Base-by-base conservation (phyloP, 2,329 filamentous ascomycete species). In the Arthrobotrys musiformis region DNA sequence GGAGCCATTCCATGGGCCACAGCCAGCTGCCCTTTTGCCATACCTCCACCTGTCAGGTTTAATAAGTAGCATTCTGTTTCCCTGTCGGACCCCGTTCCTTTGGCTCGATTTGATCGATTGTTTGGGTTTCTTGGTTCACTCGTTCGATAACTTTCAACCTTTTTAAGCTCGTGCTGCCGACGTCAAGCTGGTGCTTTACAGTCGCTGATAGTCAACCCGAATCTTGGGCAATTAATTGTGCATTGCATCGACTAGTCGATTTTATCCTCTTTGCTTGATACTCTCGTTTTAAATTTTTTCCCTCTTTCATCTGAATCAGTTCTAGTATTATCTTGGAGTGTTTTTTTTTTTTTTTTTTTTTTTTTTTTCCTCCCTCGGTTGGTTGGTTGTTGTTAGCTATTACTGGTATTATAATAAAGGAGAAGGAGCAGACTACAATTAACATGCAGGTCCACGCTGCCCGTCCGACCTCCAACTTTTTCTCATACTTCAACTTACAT, bases 401-500 rank as follows among this genome's bases (percentile, higher is more conserved):
- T 17, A 37, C 28, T 56, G 11, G n/a, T n/a, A n/a, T n/a, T n/a
- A n/a, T 24, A 62, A 70, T 70, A 62, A 70, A 70, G 67, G 67
- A 70, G 67, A 60, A 46, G 24, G 50, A 68, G 64, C 33, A 2
- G 1, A 42, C 8, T 19, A 19, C 40, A 17, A 17, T 42, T 17
- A 22, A 28, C 33, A 76, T 76, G 72, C 72, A 76, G 62, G 60
- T 76, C 48, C 72, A 76, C 72, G 33, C 72, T 67, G 64, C 72
- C 64, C 72, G 72, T 48, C 62, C 72, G 50, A 40, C 72, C 48
- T 69, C 61, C 50, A 70, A 66, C 72, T 50, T 70, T 61, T 61
- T 67, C 50, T 70, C 64, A 28, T 67, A 69, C 56, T 72, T 58
- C 68, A 72, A 72, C 58, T 48, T 50, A 24, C 68, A 70, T 54